phyloP scores from a whole-genome alignment of 768 basidiomycete species.

The Boletus eberwhitei region DNA sequence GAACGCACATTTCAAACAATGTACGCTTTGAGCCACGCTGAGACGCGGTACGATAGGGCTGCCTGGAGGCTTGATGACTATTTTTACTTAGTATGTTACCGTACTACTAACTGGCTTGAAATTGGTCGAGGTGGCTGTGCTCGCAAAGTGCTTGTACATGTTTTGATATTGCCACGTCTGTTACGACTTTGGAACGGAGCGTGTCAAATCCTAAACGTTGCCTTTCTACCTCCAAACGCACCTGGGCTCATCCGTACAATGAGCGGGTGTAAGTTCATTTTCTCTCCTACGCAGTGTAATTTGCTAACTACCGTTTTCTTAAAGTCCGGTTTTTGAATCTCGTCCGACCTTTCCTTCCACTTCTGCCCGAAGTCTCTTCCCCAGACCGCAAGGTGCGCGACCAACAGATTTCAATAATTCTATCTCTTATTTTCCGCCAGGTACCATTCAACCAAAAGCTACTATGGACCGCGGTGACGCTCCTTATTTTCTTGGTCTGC shows the following conservation, averaged over 20 bases:
- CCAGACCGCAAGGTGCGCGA: conserved; percentile 87
- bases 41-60: not conserved
- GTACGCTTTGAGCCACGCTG: conserved; percentile 22
- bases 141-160: conserved; percentile 16
- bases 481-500: conserved; percentile 99
- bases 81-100: not conserved
- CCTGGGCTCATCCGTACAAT: conserved; percentile 43
- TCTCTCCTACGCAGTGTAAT: not conserved
- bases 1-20: conserved; percentile 34
- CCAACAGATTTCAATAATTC: not conserved
- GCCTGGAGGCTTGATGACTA: not conserved
- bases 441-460: conserved; percentile 99
- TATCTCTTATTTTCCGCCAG: conserved; percentile 37
- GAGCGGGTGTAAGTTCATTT: conserved; percentile 68
- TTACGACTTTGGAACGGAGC: conserved; percentile 15
- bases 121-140: conserved; percentile 17
- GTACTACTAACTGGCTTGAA: not conserved
- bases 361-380: conserved; percentile 95
- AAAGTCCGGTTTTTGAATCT: conserved; percentile 92
- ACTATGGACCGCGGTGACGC: conserved; percentile 97
- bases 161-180: conserved; percentile 33
- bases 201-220: conserved; percentile 20
- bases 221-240: conserved; percentile 20
- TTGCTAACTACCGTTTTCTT: conserved; percentile 3
- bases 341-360: conserved; percentile 95